These are phyloP conservation scores for Phlyctochytrium arcticum DNA, from an alignment of 192 early-diverging fungal species.

Conservation along the genomic window DNA sequence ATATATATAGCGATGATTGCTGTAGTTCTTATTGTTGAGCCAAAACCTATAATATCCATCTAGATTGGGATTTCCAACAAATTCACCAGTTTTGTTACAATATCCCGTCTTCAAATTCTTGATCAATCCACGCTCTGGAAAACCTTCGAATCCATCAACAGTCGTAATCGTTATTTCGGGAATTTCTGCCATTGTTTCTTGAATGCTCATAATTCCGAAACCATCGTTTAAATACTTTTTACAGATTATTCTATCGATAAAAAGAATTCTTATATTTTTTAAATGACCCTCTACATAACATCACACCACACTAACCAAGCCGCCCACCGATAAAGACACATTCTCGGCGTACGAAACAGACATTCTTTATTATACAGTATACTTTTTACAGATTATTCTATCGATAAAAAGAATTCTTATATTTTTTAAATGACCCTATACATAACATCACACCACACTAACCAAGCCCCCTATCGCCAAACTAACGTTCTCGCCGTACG, in stretches of 20 bases:
- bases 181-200: no score
- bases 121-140: neutral
- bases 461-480: constrained; percentile 3
- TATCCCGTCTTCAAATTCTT: neutral
- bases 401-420: no score
- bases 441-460: neutral
- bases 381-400: no score
- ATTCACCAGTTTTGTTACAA: neutral
- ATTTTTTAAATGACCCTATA: no score
- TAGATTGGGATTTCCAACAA: neutral
- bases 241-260: no score
- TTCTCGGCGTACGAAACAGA: neutral
- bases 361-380: no score
- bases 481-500: constrained; percentile 15
- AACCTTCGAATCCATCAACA: neutral
- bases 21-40: neutral
- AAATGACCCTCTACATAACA: no score
- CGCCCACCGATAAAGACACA: constrained; percentile 6
- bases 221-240: no score
- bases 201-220: no score
- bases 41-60: neutral
- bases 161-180: neutral
- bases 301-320: neutral
- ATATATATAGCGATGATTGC: neutral
- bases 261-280: no score